These are phyloP conservation scores for Ustilago vetiveriae DNA, from an alignment of 1,284 basidiomycete genomes.

Conservation along the genomic window DNA sequence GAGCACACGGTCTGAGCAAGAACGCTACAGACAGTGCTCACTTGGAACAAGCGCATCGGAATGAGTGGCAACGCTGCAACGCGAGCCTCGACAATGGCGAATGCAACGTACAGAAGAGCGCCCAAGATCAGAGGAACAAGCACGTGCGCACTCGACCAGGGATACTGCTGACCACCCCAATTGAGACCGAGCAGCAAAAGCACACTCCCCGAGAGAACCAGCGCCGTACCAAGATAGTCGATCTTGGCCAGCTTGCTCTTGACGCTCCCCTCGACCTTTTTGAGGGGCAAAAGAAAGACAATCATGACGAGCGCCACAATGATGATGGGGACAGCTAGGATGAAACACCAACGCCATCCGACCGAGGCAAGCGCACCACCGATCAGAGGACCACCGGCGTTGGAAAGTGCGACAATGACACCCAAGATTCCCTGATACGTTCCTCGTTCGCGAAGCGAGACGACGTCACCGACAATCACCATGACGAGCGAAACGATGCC, in stretches of 20 bases:
- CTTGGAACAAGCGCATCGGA: constrained; percentile 74
- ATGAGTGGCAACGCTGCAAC: constrained; percentile 73
- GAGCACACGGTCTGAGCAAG: constrained; percentile 69
- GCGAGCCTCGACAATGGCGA: constrained; percentile 79
- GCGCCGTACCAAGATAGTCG: constrained; percentile 37
- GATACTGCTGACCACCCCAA: constrained; percentile 70
- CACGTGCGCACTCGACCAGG: constrained; percentile 66
- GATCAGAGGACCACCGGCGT: constrained; percentile 49
- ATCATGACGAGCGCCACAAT: constrained; percentile 30
- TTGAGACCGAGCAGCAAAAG: constrained; percentile 73
- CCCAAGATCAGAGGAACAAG: constrained; percentile 74
- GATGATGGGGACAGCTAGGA: constrained; percentile 41
- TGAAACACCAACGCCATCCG: constrained; percentile 46
- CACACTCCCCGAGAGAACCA: constrained; percentile 39
- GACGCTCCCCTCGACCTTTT: constrained; percentile 42
- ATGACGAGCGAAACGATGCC: constrained; percentile 76
- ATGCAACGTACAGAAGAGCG: constrained; percentile 72
- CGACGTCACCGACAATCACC: constrained; percentile 54
- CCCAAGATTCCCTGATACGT: constrained; percentile 57
- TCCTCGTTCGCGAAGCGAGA: constrained; percentile 52
- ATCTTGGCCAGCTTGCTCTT: constrained; percentile 39
- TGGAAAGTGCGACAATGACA: constrained; percentile 47
- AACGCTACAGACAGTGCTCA: constrained; percentile 76
- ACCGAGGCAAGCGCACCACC: constrained; percentile 49
- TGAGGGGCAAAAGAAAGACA: constrained; percentile 44